A percentile compares a stretch with the other conserved stretches of the same genome.
Evolutionary conservation across 2,329 filamentous ascomycete genomes (phyloP).

Genomic region (Fusarium albidum): DNA sequence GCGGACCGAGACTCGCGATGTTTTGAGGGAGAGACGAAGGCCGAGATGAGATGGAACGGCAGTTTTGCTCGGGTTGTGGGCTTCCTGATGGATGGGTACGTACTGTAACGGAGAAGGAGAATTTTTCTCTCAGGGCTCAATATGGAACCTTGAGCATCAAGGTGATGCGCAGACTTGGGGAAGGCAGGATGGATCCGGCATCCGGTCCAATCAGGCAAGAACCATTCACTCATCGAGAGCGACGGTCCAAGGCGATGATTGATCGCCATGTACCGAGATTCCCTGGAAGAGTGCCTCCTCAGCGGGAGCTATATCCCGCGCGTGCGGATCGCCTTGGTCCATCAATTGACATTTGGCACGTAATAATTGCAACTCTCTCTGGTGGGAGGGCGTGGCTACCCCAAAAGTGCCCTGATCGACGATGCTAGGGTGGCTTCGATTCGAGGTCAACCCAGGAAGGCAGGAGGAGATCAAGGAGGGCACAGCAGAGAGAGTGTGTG

Average conservation of each 20-base stretch:
- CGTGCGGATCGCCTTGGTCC: too few species aligned
- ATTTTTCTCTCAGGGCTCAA: too few species aligned
- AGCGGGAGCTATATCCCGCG: constrained; percentile 5
- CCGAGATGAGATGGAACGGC: neutral
- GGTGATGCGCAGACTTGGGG: neutral
- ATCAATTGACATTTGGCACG: too few species aligned
- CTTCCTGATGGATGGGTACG: neutral
- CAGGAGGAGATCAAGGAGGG: too few species aligned
- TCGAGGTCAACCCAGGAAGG: neutral
- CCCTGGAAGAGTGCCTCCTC: constrained; percentile 5
- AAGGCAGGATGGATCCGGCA: constrained; percentile 3
- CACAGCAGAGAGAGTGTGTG: too few species aligned
- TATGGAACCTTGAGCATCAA: neutral
- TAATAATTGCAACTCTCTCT: too few species aligned
- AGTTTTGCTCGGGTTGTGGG: neutral
- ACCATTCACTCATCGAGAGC: constrained; percentile 14
- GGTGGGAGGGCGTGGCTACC: neutral
- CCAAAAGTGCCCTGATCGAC: too few species aligned
- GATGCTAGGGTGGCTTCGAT: neutral
- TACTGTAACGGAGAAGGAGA: too few species aligned
- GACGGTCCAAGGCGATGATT: neutral
- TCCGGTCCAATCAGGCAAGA: neutral
- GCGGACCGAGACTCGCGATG: constrained; percentile 1
- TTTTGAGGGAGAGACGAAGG: neutral
- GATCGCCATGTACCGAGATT: too few species aligned